Evolutionary conservation across 2,329 filamentous ascomycete genomes (phyloP).

Genomic region (Sclerotinia borealis): DNA sequence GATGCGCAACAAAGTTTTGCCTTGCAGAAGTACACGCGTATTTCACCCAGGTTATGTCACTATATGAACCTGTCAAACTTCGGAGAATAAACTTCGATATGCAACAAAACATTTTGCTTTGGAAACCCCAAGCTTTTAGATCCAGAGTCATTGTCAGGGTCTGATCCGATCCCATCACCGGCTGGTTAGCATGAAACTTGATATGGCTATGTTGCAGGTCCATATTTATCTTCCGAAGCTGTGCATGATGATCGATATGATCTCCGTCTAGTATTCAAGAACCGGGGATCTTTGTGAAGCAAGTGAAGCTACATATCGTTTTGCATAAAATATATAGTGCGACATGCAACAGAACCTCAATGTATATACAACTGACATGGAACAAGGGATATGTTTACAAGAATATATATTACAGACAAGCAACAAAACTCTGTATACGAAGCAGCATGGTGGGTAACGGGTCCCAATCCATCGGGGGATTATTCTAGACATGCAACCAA

Average conservation of each 20-base stretch:
- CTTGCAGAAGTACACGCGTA: background rate
- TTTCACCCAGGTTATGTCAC: no score
- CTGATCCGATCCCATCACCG: background rate
- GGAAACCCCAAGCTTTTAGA: background rate
- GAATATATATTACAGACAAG: background rate
- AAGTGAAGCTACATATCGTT: background rate
- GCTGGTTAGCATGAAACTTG: background rate
- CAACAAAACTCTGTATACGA: background rate
- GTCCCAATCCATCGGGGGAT: background rate
- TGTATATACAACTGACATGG: background rate
- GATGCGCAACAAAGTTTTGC: no score
- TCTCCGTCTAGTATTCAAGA: background rate
- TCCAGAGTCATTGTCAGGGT: background rate
- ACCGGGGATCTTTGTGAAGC: background rate
- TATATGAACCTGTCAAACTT: background rate
- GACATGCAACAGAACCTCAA: background rate
- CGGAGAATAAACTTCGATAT: background rate
- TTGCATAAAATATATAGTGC: background rate
- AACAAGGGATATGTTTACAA: background rate
- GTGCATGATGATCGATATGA: background rate
- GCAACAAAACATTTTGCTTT: background rate
- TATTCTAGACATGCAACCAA: background rate
- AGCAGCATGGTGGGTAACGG: background rate
- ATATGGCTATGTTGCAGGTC: background rate
- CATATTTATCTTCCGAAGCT: background rate